These are phyloP conservation scores for Olyra latifolia DNA, from an alignment of 176 grass and related monocot genomes.

Conservation along the genomic window DNA sequence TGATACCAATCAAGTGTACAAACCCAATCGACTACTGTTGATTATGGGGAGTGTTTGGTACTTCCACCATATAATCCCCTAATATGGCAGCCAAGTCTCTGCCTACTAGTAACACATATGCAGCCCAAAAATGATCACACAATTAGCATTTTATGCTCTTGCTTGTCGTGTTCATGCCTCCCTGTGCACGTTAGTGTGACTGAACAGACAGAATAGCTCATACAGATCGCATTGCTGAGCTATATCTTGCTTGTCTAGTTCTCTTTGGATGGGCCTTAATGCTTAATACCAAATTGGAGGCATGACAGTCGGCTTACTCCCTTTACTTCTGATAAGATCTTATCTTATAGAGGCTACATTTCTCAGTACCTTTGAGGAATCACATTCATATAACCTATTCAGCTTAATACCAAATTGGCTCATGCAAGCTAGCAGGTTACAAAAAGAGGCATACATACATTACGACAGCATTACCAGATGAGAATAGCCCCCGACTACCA, in stretches of 20 bases:
- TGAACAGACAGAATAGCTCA: constrained; percentile 1
- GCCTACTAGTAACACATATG: not conserved
- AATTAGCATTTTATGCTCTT: not conserved
- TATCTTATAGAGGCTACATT: not conserved
- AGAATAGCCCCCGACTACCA: not conserved
- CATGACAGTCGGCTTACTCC: not conserved
- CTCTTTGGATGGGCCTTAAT: not conserved
- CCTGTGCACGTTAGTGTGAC: not conserved
- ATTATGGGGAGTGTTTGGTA: not conserved
- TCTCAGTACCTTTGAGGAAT: not conserved
- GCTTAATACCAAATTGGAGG: not conserved
- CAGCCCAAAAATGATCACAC: not conserved
- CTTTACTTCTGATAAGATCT: not conserved
- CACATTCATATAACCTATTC: not conserved
- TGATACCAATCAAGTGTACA: not conserved
- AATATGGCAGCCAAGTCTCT: not conserved
- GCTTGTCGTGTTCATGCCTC: not conserved
- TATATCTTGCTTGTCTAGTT: not conserved
- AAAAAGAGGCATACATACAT: too few species aligned
- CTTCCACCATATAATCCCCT: not conserved
- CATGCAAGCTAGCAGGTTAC: not conserved
- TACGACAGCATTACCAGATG: not conserved
- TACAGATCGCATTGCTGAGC: not conserved
- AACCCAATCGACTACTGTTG: not conserved
- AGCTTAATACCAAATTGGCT: not conserved